Evolutionary conservation across 108 stramenopile genomes (phyloP).

Genomic region (Cyclostephanos invisitatus): DNA sequence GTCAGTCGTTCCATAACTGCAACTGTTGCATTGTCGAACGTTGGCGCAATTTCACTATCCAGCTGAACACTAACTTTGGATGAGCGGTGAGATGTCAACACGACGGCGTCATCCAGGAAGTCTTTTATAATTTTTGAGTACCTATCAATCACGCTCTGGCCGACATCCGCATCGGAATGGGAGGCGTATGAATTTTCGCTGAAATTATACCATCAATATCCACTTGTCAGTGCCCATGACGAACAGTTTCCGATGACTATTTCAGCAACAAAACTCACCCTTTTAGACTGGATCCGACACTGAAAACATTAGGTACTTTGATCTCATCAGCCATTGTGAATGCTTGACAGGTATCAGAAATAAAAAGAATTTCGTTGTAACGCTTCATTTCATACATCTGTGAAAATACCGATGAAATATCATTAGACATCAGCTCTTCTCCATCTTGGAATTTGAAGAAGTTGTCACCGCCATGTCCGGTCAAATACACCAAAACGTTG

Average conservation of each 20-base stretch:
- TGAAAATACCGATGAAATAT: constrained; percentile 67
- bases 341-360: constrained; percentile 96
- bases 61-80: background rate
- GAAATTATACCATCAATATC: background rate
- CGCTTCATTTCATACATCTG: constrained; percentile 64
- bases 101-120: constrained; percentile 43
- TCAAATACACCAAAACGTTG: constrained; percentile 85
- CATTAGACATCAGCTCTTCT: constrained; percentile 88
- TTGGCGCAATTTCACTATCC: background rate
- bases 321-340: constrained; percentile 79
- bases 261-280: constrained; percentile 11
- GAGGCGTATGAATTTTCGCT: constrained; percentile 71
- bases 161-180: constrained; percentile 50
- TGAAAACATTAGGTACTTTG: constrained; percentile 60
- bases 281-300: constrained; percentile 69
- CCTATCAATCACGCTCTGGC: constrained; percentile 53
- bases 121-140: constrained; percentile 47
- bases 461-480: constrained; percentile 97
- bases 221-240: constrained; percentile 14
- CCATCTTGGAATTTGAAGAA: constrained; percentile 97
- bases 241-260: background rate
- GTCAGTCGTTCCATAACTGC: constrained; percentile 46
- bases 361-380: constrained; percentile 74
- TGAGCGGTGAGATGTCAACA: constrained; percentile 15
- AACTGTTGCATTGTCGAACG: constrained; percentile 35